A percentile compares a stretch with the other conserved stretches of the same genome.
Conservation (phyloP, 163 green algal genomes). For the Smithsoniella earleae region DNA sequence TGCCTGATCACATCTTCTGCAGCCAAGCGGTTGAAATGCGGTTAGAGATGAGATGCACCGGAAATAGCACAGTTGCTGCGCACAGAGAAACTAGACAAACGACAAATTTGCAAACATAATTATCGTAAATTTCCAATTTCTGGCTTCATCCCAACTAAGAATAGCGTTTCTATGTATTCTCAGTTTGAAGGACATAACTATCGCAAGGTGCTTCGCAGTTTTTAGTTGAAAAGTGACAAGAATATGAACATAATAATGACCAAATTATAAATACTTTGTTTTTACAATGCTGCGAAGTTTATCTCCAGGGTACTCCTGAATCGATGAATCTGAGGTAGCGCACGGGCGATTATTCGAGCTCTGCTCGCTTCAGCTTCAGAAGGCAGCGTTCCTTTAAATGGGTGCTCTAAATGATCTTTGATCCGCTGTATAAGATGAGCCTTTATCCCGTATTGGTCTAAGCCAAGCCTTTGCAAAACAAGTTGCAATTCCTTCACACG, state of each 20-base stretch:
- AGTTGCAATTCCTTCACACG: constrained; percentile 9
- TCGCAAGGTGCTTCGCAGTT: no score
- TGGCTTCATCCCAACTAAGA: not conserved
- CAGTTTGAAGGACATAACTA: not conserved
- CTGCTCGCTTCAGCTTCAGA: not conserved
- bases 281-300: not conserved
- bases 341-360: not conserved
- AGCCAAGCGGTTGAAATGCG: not conserved
- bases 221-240: not conserved
- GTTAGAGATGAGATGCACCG: not conserved
- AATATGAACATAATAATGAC: not conserved
- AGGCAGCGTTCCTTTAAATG: not conserved
- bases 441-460: not conserved
- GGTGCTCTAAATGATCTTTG: not conserved
- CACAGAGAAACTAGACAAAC: not conserved
- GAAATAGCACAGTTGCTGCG: not conserved
- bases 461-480: not conserved
- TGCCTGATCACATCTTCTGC: not conserved
- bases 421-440: not conserved
- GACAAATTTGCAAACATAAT: not conserved
- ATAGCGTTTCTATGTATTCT: not conserved
- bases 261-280: not conserved
- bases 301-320: not conserved
- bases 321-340: not conserved
- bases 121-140: not conserved